Evolutionary conservation across 2,329 filamentous ascomycete genomes (phyloP).

Genomic region (Beauveria asiatica): DNA sequence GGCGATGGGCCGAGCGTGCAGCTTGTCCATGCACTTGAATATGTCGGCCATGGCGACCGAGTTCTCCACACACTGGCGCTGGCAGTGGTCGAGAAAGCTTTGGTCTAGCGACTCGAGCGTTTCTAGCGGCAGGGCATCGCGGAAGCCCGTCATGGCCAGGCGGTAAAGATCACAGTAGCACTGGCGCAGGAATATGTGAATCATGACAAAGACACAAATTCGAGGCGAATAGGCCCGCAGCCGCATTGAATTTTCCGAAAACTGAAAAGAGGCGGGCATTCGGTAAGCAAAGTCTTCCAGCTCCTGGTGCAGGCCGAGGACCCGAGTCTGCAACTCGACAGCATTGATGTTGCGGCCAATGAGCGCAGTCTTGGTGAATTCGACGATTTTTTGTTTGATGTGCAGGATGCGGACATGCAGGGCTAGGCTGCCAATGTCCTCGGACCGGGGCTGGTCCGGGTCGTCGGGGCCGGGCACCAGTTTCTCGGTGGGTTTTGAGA

Average conservation of each 20-base stretch:
- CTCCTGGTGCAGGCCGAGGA: conserved; percentile 39
- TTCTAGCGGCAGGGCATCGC: conserved; percentile 39
- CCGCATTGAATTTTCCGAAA: conserved; percentile 47
- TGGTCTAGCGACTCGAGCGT: conserved; percentile 38
- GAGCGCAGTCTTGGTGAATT: conserved; percentile 40
- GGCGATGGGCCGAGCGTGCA: conserved; percentile 43
- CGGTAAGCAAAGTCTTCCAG: conserved; percentile 45
- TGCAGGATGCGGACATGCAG: conserved; percentile 49
- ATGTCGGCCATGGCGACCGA: conserved; percentile 47
- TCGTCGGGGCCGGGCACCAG: conserved; percentile 38
- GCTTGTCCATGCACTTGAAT: conserved; percentile 41
- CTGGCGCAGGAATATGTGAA: conserved; percentile 51
- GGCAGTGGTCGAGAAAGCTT: conserved; percentile 40
- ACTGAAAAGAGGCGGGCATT: conserved; percentile 47
- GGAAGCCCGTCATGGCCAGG: conserved; percentile 41
- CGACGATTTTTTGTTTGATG: conserved; percentile 45
- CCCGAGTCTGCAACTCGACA: conserved; percentile 33
- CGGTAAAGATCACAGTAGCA: conserved; percentile 51
- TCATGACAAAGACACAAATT: conserved; percentile 51
- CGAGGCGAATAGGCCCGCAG: conserved; percentile 49
- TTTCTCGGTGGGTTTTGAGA: conserved; percentile 45
- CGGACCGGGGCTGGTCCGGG: conserved; percentile 31
- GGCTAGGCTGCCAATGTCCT: conserved; percentile 47
- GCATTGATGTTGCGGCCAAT: conserved; percentile 30
- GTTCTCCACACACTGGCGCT: conserved; percentile 44